These are phyloP conservation scores for Lentinula sp. DNA, from an alignment of 768 basidiomycete genomes.

Conservation along the genomic window DNA sequence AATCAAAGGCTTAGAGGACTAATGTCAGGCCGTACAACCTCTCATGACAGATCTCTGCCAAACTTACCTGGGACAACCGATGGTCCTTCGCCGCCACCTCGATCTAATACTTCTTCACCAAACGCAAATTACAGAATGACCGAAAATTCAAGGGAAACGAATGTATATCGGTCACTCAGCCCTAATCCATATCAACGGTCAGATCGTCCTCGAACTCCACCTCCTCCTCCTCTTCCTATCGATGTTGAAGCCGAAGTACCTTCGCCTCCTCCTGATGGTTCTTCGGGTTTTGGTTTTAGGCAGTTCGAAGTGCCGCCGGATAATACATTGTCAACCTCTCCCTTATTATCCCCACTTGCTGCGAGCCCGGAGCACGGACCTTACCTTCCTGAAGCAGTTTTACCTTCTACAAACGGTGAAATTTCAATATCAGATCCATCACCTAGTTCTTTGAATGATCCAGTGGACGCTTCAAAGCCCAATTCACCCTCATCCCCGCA, in stretches of 20 bases:
- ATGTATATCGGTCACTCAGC: not conserved
- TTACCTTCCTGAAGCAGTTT: not conserved
- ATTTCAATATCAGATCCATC: not conserved
- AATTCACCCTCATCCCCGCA: not conserved
- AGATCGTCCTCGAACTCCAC: constrained; percentile 1
- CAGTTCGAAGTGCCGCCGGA: constrained; percentile 4
- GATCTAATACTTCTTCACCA: not conserved
- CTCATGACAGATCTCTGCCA: constrained; percentile 29
- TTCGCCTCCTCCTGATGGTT: constrained; percentile 3
- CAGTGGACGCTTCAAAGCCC: not conserved
- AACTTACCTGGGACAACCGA: constrained; percentile 13
- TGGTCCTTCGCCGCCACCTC: not conserved
- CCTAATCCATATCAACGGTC: constrained; percentile 1
- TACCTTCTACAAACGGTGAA: not conserved
- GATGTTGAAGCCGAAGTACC: constrained; percentile 5
- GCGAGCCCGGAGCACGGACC: not conserved
- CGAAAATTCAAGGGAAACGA: not conserved
- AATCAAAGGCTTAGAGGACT: constrained; percentile 44
- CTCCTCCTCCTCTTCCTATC: constrained; percentile 6
- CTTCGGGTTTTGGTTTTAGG: constrained; percentile 6
- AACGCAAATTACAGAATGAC: not conserved
- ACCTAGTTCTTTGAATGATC: not conserved
- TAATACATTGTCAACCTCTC: not conserved
- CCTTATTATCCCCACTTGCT: not conserved
- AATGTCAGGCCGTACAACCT: constrained; percentile 30